Evolutionary conservation across 73 alveolate species (phyloP).

Genomic region (Symbiodinium natans): DNA sequence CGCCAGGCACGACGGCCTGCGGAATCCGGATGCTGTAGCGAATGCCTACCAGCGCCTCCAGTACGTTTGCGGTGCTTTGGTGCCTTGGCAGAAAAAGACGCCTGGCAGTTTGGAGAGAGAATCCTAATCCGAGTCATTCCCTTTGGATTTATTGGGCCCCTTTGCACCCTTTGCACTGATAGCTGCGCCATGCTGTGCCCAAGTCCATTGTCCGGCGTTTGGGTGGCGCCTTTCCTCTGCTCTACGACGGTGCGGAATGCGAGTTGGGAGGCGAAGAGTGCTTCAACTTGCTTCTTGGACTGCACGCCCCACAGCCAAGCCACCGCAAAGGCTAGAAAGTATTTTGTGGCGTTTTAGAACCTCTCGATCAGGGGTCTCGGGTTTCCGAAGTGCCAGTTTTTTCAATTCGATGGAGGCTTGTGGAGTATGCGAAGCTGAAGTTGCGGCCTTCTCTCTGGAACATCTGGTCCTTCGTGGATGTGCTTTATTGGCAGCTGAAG

Average conservation of each 20-base stretch:
- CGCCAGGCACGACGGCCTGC: slow-evolving; percentile 42
- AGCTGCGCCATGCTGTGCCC: not conserved
- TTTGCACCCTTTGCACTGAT: not conserved
- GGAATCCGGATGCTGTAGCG: not conserved
- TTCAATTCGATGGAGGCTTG: not conserved
- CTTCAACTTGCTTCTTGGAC: slow-evolving; percentile 5
- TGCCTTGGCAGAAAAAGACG: not conserved
- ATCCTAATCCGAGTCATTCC: too few relatives aligned
- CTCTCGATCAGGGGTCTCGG: too few relatives aligned
- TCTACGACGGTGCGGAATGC: not conserved
- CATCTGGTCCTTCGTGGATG: slow-evolving; percentile 63
- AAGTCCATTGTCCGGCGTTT: not conserved
- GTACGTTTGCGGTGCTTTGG: slow-evolving; percentile 69
- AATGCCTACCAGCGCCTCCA: slow-evolving; percentile 49
- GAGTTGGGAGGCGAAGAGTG: slow-evolving; percentile 44
- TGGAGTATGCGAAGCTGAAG: slow-evolving; percentile 19
- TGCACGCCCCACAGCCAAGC: too few relatives aligned
- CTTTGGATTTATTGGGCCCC: too few relatives aligned
- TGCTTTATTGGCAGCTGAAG: slow-evolving; percentile 53
- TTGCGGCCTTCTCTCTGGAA: slow-evolving; percentile 71
- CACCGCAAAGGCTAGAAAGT: too few relatives aligned
- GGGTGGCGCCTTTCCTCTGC: slow-evolving; percentile 51
- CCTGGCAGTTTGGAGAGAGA: not conserved
- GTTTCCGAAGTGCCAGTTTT: too few relatives aligned
- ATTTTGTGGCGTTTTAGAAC: too few relatives aligned